phyloP scores from a whole-genome alignment of 116 monocot species.

The Cymodocea nodosa region DNA sequence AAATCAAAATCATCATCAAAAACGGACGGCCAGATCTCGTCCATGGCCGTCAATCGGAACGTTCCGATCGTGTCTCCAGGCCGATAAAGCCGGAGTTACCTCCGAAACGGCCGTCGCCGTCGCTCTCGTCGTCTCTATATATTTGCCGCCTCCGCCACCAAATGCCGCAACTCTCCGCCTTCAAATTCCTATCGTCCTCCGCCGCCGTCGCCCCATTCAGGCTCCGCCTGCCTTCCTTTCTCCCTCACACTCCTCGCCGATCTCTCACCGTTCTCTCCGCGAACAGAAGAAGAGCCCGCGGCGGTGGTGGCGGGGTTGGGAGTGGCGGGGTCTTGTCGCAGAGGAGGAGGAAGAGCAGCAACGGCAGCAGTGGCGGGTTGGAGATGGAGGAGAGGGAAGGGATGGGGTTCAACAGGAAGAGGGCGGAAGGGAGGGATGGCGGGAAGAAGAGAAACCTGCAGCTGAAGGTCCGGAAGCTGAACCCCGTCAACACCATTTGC shows the following conservation, averaged over 20 bases:
- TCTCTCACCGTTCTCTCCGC: slow-evolving; percentile 2
- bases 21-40: too few species aligned
- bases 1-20: too few species aligned
- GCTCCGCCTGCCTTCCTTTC: slow-evolving; percentile 6
- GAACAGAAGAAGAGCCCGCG: not conserved
- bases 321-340: not conserved
- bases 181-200: slow-evolving; percentile 9
- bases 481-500: slow-evolving; percentile 68
- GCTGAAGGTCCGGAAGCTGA: slow-evolving; percentile 65
- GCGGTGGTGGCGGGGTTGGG: too few species aligned
- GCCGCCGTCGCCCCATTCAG: slow-evolving; percentile 2
- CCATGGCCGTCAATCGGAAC: too few species aligned
- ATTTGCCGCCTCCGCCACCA: too few species aligned
- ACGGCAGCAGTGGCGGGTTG: not conserved
- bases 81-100: too few species aligned
- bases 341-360: slow-evolving; percentile 14
- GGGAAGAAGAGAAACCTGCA: slow-evolving; percentile 32
- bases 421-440: slow-evolving; percentile 69
- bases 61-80: too few species aligned
- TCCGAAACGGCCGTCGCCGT: too few species aligned
- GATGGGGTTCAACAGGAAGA: slow-evolving; percentile 46
- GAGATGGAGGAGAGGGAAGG: slow-evolving; percentile 17
- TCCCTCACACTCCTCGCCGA: not conserved
- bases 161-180: not conserved
- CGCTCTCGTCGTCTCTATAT: too few species aligned